These are phyloP conservation scores for Cylindrotheca closterium DNA, from an alignment of 108 stramenopile species.

Conservation along the genomic window DNA sequence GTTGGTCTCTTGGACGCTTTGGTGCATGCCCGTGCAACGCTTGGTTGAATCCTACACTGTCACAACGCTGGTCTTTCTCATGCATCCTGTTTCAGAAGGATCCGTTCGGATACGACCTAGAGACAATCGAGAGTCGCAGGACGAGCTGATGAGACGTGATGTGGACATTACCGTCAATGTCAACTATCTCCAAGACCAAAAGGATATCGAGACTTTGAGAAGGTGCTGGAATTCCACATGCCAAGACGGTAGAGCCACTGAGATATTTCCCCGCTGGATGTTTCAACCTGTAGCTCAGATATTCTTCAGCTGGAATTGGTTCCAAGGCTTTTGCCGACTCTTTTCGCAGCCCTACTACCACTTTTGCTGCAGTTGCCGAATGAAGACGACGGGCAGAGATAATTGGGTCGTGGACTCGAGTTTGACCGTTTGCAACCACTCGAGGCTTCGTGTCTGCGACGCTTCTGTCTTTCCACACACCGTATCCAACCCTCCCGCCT, in stretches of 20 bases:
- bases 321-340: slow-evolving; percentile 43
- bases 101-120: slow-evolving; percentile 15
- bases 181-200: slow-evolving; percentile 48
- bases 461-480: slow-evolving; percentile 64
- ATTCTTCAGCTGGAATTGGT: slow-evolving; percentile 11
- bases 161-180: slow-evolving; percentile 46
- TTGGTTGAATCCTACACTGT: slow-evolving; percentile 17
- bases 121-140: background rate
- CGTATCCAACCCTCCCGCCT: slow-evolving; percentile 61
- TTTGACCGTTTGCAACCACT: slow-evolving; percentile 44
- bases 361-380: slow-evolving; percentile 73
- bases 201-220: slow-evolving; percentile 46
- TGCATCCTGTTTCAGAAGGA: slow-evolving; percentile 37
- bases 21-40: slow-evolving; percentile 27
- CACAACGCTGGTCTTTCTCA: slow-evolving; percentile 25
- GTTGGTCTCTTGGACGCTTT: slow-evolving; percentile 7
- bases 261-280: slow-evolving; percentile 18
- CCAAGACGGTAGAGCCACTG: background rate
- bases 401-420: slow-evolving; percentile 57
- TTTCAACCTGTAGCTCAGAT: background rate
- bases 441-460: slow-evolving; percentile 62
- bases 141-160: slow-evolving; percentile 31
- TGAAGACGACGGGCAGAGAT: slow-evolving; percentile 19
- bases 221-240: slow-evolving; percentile 17
- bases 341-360: slow-evolving; percentile 75